Conservation (phyloP, 2,329 filamentous ascomycete genomes). For the Albifimbria verrucaria region DNA sequence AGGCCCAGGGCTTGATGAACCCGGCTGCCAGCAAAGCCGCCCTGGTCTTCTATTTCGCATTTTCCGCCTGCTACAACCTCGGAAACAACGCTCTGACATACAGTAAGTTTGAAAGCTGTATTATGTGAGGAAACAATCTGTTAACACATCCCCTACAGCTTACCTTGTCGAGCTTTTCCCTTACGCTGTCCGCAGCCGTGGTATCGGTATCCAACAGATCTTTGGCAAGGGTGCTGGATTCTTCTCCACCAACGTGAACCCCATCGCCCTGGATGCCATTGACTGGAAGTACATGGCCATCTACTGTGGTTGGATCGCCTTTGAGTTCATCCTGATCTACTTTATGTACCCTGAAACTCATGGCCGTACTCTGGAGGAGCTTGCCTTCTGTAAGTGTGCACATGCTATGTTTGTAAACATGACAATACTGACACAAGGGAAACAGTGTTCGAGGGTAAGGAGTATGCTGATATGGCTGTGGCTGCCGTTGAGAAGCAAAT, state of each 20-base stretch:
- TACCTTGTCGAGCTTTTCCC: conserved; percentile 58
- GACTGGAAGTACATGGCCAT: conserved; percentile 16
- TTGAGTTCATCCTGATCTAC: conserved; percentile 53
- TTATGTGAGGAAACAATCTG: too few species aligned
- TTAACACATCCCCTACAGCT: conserved; percentile 14
- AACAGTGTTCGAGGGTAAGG: neutral
- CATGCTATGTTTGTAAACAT: conserved; percentile 32
- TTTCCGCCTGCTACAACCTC: conserved; percentile 52
- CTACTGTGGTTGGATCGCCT: conserved; percentile 21
- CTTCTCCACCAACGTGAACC: conserved; percentile 19
- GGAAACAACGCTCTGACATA: conserved; percentile 59
- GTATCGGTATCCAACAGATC: conserved; percentile 48
- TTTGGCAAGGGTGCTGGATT: conserved; percentile 28
- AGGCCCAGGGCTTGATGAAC: conserved; percentile 21
- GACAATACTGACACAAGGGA: neutral
- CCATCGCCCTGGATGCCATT: conserved; percentile 13
- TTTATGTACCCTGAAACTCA: conserved; percentile 78
- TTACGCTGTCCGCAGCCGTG: conserved; percentile 50
- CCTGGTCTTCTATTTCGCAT: conserved; percentile 55
- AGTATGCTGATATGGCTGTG: neutral
- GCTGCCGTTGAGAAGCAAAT: neutral
- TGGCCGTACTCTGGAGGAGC: conserved; percentile 69
- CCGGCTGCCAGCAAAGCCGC: conserved; percentile 32
- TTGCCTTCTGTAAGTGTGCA: conserved; percentile 15
- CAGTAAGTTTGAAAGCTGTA: conserved; percentile 36